Conservation (phyloP, 192 early-diverging fungal species). For the Coemansia umbellata region DNA sequence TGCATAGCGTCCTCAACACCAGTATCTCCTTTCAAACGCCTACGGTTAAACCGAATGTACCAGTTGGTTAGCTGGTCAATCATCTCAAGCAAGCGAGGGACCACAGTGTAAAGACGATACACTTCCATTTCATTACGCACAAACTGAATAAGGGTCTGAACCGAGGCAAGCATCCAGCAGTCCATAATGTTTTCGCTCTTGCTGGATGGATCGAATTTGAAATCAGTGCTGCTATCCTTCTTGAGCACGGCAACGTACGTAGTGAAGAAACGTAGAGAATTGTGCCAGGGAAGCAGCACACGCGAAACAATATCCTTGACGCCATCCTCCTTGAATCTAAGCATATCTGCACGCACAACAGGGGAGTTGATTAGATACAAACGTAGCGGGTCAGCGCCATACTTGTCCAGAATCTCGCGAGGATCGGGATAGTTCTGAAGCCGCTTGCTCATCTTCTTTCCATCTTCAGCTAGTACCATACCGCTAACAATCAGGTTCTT, state of each 20-base stretch:
- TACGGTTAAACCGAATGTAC: conserved; percentile 98
- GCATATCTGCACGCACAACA: conserved; percentile 91
- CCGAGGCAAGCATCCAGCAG: conserved; percentile 93
- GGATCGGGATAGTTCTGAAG: conserved; percentile 99
- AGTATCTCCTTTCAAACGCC: conserved; percentile 93
- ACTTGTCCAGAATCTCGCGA: conserved; percentile 69
- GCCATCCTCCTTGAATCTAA: conserved; percentile 95
- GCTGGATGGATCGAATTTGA: conserved; percentile 70
- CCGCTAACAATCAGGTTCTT: conserved; percentile 99
- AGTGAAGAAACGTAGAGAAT: conserved; percentile 94
- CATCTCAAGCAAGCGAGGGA: conserved; percentile 81
- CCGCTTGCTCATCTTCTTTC: conserved; percentile 99
- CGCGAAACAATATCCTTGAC: conserved; percentile 92
- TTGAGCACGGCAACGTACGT: conserved; percentile 85
- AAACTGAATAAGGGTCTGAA: conserved; percentile 91
- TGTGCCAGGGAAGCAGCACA: conserved; percentile 98
- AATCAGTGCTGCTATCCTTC: conserved; percentile 71
- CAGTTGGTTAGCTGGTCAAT: conserved; percentile 97
- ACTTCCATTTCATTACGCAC: conserved; percentile 89
- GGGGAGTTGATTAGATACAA: conserved; percentile 98
- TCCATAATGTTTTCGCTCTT: conserved; percentile 94
- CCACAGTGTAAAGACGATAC: conserved; percentile 97
- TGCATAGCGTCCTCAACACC: conserved; percentile 78
- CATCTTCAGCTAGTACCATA: conserved; percentile 91
- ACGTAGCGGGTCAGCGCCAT: conserved; percentile 92